phyloP scores from a whole-genome alignment of 177 flowering plant species.

The Tripterygium wilfordii region DNA sequence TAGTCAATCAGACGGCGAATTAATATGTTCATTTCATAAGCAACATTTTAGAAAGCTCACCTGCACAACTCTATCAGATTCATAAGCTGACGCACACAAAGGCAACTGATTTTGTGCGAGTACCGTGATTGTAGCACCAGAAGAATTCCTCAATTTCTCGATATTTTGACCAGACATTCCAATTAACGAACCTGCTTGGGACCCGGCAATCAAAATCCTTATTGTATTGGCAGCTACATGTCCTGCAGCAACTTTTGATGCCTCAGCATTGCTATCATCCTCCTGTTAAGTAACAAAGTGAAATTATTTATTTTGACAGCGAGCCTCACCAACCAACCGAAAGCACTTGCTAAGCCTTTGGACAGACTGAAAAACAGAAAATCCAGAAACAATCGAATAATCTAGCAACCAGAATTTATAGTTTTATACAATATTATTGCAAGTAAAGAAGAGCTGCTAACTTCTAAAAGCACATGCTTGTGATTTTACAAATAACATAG shows the following conservation, averaged over 20 bases:
- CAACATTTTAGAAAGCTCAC: conserved; percentile 32
- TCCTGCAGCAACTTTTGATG: conserved; percentile 32
- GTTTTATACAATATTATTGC: too few relatives aligned
- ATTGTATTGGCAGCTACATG: conserved; percentile 71
- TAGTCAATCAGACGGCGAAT: too few relatives aligned
- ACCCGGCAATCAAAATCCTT: conserved; percentile 85
- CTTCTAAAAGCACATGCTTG: too few relatives aligned
- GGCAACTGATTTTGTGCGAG: conserved; percentile 78
- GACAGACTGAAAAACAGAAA: too few relatives aligned
- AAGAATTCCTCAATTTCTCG: conserved; percentile 62
- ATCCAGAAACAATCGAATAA: too few relatives aligned
- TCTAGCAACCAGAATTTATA: too few relatives aligned
- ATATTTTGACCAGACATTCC: conserved; percentile 87
- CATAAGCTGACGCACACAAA: conserved; percentile 84
- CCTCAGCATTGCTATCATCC: conserved; percentile 36
- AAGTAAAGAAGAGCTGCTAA: too few relatives aligned
- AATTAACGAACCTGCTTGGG: conserved; percentile 88
- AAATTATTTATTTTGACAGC: too few relatives aligned
- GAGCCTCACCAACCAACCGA: too few relatives aligned
- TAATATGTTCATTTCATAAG: too few relatives aligned
- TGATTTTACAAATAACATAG: too few relatives aligned
- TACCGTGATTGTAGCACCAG: conserved; percentile 68
- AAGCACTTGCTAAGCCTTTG: too few relatives aligned
- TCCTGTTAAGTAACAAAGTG: conserved; percentile 58
- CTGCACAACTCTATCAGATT: conserved; percentile 91